phyloP scores from a whole-genome alignment of 768 basidiomycete genomes.

The Clathrus columnatus region DNA sequence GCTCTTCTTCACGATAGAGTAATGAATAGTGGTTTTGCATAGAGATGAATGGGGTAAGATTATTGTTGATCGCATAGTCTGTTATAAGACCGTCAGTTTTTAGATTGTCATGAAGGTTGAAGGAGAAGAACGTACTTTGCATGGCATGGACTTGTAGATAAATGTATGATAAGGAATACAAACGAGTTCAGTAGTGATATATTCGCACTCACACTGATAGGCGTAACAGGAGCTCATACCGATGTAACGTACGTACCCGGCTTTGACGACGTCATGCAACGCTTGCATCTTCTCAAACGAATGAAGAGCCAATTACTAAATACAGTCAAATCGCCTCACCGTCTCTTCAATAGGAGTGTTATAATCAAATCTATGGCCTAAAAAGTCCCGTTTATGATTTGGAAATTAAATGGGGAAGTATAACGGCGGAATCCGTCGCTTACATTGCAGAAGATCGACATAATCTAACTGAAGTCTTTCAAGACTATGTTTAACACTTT shows the following conservation, averaged over 20 bases:
- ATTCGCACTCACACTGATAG: constrained; percentile 27
- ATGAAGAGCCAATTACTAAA: neutral
- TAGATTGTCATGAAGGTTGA: neutral
- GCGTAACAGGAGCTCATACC: constrained; percentile 36
- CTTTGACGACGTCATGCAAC: constrained; percentile 41
- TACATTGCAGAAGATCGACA: constrained; percentile 37
- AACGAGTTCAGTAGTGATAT: neutral
- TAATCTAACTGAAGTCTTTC: constrained; percentile 37
- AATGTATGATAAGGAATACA: neutral
- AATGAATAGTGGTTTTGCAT: constrained; percentile 64
- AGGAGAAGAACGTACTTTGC: constrained; percentile 24
- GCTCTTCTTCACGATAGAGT: constrained; percentile 57
- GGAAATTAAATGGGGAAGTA: neutral
- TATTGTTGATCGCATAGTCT: constrained; percentile 56
- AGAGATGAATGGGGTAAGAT: constrained; percentile 52
- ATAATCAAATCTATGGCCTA: constrained; percentile 32
- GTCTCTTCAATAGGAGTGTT: constrained; percentile 36
- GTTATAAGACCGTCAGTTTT: neutral
- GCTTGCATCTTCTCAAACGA: constrained; percentile 34
- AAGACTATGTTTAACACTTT: constrained; percentile 31
- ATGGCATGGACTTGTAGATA: constrained; percentile 28
- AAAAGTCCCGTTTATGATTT: neutral
- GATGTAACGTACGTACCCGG: constrained; percentile 40
- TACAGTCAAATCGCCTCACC: constrained; percentile 2
- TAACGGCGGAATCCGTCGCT: neutral